Base-by-base conservation (phyloP, 129 eudicot genomes). In the Pittosporum tobira region DNA sequence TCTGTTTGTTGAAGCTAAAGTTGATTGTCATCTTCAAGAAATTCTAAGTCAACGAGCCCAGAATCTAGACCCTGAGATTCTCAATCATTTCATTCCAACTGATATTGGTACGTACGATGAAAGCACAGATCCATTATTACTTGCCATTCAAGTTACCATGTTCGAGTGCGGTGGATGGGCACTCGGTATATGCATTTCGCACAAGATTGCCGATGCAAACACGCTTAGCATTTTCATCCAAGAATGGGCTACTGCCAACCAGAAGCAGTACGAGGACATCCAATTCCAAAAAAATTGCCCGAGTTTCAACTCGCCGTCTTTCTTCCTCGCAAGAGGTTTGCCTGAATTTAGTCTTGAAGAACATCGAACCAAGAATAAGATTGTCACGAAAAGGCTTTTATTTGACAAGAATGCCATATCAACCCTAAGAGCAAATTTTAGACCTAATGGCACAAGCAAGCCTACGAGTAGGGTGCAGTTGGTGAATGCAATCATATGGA, bases 131-230 rank as follows among this genome's bases (percentile, higher is more conserved):
- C 82, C 82, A 16, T 49, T n/a, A n/a, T n/a, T 71, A 49, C 26
- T 78, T 6, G 58, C 59, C 2, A 20, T 74, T 34, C 77, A 78
- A 66, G 60, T 74, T 31, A 78, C 76, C 9, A 47, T 42, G 36
- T 78, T 73, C 13, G 67, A 74, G 16, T 78, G 84, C 56, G 84
- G 84, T 47, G 80, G 84, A 22, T 54, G 64, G 13, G 71, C 74
- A 2, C 19, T 78, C 38, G 76, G 74, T 15, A 29, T 73, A 45
- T 73, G 74, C 37, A 54, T 70, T 61, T 49, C 80, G 6, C 84
- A 78, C 45, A 66, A 73, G 71, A 31, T 73, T 29, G 51, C 67
- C 0, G 84, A 78, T 57, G 66, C 61, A 59, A 29, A 65, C 53
- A 62, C 65, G 14, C 27, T 61, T 10, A 43, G 52, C 66, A 61